Evolutionary conservation across 2,329 filamentous ascomycete species (phyloP), one percentile per base, ranked within the genome.

Genomic region (Aschersonia sp.): DNA sequence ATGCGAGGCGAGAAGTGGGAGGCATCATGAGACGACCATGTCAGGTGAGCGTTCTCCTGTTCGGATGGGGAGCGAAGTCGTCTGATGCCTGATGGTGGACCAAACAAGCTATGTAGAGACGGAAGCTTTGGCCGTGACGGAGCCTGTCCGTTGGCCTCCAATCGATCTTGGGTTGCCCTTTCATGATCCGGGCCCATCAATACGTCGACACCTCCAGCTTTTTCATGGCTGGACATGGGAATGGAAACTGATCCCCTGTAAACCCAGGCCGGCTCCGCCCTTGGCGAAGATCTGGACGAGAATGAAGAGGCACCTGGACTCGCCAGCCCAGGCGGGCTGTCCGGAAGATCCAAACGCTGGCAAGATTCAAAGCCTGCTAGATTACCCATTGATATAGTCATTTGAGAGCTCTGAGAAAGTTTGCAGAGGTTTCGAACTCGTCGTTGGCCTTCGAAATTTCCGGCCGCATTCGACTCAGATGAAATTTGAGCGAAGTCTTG

Each of bases 221-320:
- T 70, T 49, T 75, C 75, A 76, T 77, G 72, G 61, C 66, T 71
- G 58, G 74, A 73, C 76, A 78, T 79, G 54, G 72, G 71, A 59
- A 74, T 69, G 52, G 73, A 73, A 51, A 72, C 53, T 47, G 58
- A 54, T 50, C 55, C 49, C 51, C 61, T 59, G 45, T 63, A 63
- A 46, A 63, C 65, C 69, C 71, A 73, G 48, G 63, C 58, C 55
- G 66, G 64, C 53, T 73, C 71, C 56, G 67, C 69, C 46, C 65
- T 57, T 39, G 61, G 60, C 22, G 62, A 65, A 30, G 65, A 64
- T 58, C 65, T 68, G 45, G 67, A 69, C 9, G 68, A 68, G 56
- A 68, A 70, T 32, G 68, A 67, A 14, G 71, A 69, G 47, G 68
- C 68, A 48, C 68, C 69, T 50, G 72, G 70, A 59, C 73, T 77